phyloP scores from a whole-genome alignment of 2,329 filamentous ascomycete species.

The Colletotrichum eleusines region DNA sequence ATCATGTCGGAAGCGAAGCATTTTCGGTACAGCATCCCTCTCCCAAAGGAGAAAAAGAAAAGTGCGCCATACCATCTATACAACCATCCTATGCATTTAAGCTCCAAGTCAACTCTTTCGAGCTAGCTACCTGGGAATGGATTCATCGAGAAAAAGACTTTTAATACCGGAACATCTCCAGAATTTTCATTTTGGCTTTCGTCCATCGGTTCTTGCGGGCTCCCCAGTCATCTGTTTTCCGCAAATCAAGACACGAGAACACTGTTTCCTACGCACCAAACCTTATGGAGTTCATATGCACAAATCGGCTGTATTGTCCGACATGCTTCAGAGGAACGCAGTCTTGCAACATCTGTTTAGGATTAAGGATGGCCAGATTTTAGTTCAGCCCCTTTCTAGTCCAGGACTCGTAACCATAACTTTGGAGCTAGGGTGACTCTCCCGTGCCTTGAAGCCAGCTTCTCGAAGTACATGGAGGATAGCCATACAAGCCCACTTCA shows the following conservation, averaged over 20 bases:
- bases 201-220: neutral
- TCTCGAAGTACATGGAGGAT: neutral
- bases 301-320: neutral
- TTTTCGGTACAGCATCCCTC: neutral
- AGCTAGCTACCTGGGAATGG: neutral
- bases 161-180: neutral
- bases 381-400: neutral
- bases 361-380: neutral
- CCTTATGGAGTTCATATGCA: neutral
- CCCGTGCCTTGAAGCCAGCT: neutral
- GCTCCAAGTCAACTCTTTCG: neutral
- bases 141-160: neutral
- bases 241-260: neutral
- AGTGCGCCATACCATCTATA: too few species aligned
- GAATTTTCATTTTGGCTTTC: neutral
- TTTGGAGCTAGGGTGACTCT: neutral
- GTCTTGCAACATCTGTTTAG: neutral
- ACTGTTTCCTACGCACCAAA: fast-evolving
- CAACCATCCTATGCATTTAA: neutral
- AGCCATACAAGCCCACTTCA: neutral
- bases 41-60: neutral
- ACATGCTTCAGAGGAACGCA: neutral
- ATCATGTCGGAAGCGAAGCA: neutral
- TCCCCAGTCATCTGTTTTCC: neutral
- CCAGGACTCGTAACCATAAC: neutral